These are phyloP conservation scores for Arabidopsis thaliana DNA, from an alignment of 345 rosid species.

Conservation along the genomic window TAIR10.1 NC_003076.8:23484001-23484500, in stretches of 20 bases:
- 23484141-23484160: conserved; percentile 88
- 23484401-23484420: conserved; percentile 8
- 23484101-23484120: conserved; percentile 81
- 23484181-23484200: conserved; percentile 99
- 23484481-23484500: conserved; percentile 99
- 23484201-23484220: conserved; percentile 98
- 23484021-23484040: conserved; percentile 12
- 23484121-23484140: conserved; percentile 87
- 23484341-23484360: conserved; percentile 99
- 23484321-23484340: conserved; percentile 95
- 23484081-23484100: neutral
- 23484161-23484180: conserved; percentile 99
- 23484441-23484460: conserved; percentile 63
- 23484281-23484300: neutral
- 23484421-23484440: neutral
- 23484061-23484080: neutral
- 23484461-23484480: conserved; percentile 99
- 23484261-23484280: conserved; percentile 7
- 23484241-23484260: conserved; percentile 41
- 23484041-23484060: conserved; percentile 16
- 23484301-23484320: conserved; percentile 63
- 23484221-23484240: conserved; percentile 99
- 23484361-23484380: conserved; percentile 95
- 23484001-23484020: conserved; percentile 65
- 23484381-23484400: conserved; percentile 50